Evolutionary conservation across 352 stramenopile genomes (phyloP), one percentile per base, ranked within the genome.

Genomic region (Phytophthora macrochlamydospora): DNA sequence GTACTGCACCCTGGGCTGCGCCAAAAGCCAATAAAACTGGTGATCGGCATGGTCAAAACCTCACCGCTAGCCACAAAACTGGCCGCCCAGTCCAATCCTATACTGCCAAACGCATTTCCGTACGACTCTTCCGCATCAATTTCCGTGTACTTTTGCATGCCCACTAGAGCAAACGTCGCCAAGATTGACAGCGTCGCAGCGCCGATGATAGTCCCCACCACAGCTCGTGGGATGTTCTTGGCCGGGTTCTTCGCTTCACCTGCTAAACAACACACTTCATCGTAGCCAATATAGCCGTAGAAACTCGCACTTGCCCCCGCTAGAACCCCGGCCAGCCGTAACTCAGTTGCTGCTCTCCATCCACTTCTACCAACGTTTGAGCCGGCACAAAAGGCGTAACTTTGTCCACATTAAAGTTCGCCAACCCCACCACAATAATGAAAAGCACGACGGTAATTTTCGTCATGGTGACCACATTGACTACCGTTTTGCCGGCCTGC

Each of bases 261-360:
- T 0, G 94, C 92, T 12, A 99, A 67, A 55, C 95, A 98, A 71
- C 93, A 98, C 3, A 99, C 90, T 73, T 98, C 96, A 73, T 99
- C 87, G 69, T 98, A 99, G 12, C 97, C 97, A 57, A 99, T 89
- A 71, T 98, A 99, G 2, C 96, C 96, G 71, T 98, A 99, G 66
- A 99, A 99, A 42, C 90, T 97, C 33, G 92, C 92, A 32, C 92
- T 97, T 0, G 93, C 89, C 1, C 96, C 95, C 13, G 94, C 70
- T 18, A 98, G 73, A 6, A 99, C 80, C 1, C 91, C 0, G 76
- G 76, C 75, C 75, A 87, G 40, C 91, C 91, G 57, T 84, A 95
- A 8, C 75, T 75, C 8, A 83, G 44, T 4, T 73, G 58, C 0
- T 84, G 78, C 7, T 73, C 52, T 0, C 51, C 62, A 14, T 79